Evolutionary conservation across 2,329 filamentous ascomycete species (phyloP).

Genomic region (Trichoderma asperellum): DNA sequence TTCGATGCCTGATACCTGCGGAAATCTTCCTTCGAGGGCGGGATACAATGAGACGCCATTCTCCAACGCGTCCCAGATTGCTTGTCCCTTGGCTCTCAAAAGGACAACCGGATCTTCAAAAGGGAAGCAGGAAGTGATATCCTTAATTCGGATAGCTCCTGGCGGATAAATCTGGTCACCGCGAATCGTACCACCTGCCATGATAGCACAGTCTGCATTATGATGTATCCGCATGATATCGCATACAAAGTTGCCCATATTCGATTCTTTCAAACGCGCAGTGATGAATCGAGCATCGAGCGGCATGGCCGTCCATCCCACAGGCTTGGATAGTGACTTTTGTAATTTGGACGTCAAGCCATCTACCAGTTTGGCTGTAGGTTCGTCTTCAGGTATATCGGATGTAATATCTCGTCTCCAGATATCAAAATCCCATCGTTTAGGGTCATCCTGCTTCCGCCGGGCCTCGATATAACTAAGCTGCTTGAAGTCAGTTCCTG

Average conservation of each 20-base stretch:
- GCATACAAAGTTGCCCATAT: conserved; percentile 87
- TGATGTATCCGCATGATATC: conserved; percentile 89
- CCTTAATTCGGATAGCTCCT: conserved; percentile 74
- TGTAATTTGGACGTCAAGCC: conserved; percentile 74
- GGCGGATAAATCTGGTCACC: conserved; percentile 89
- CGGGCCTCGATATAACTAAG: conserved; percentile 84
- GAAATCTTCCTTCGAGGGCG: conserved; percentile 80
- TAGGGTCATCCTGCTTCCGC: conserved; percentile 50
- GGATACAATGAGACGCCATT: conserved; percentile 82
- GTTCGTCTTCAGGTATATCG: conserved; percentile 65
- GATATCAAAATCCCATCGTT: conserved; percentile 79
- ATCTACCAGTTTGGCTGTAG: conserved; percentile 65
- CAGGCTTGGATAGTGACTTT: conserved; percentile 76
- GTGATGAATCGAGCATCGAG: conserved; percentile 87
- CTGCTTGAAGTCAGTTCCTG: conserved; percentile 90
- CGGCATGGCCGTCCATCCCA: conserved; percentile 81
- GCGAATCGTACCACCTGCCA: conserved; percentile 83
- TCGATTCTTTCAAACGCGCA: conserved; percentile 76
- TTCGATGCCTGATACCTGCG: conserved; percentile 82
- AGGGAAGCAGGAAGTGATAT: conserved; percentile 87
- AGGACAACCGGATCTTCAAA: conserved; percentile 91
- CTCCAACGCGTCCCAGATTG: conserved; percentile 78
- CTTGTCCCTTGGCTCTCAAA: conserved; percentile 70
- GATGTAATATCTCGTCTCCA: conserved; percentile 73
- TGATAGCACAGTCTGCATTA: conserved; percentile 76